Evolutionary conservation across 164 flowering plant genomes (phyloP), one percentile per base, ranked within the genome.

Genomic region (Stephania japonica): DNA sequence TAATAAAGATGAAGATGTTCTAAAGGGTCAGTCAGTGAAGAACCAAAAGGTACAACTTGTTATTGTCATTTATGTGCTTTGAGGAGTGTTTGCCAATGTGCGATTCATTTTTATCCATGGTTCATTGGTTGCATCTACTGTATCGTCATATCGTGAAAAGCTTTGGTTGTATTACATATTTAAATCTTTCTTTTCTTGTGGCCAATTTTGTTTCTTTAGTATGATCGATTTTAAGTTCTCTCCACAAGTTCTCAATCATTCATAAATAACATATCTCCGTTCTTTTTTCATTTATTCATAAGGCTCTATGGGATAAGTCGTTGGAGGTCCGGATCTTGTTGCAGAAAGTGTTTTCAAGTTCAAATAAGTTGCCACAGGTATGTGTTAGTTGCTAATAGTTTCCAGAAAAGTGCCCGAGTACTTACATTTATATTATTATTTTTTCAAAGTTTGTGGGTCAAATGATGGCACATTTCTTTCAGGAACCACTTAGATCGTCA

Each of bases 251-350:
- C 21, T n/a, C 18, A 56, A 19, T 53, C 14, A 68, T 75, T 13
- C 16, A 69, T 62, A 38, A 53, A 65, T 8, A 32, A 6, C 32
- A 47, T 42, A 32, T 32, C 38, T 32, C 38, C 38, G 1, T 32
- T 32, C 38, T 32, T 32, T 32, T 38, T 25, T 79, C 12, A 47
- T 32, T 32, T 32, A 47, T 56, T 56, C 6, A 56, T 67, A 81
- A 92, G 99, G 92, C 85, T 75, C 85, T 95, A 38, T 95, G 99
- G 99, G 92, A 91, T 78, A 93, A 86, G 77, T 76, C 85, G 53
- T 89, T 93, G 50, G 99, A 93, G 81, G 75, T 91, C 42, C 83
- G 98, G 80, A 84, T 90, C 82, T 85, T 90, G 72, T 83, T 95
- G 84, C 98, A 95, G 79, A 95, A 93, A 68, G 77, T 88, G 65